phyloP scores from a whole-genome alignment of 2,329 filamentous ascomycete genomes.

The Sphaceloma murrayae region DNA sequence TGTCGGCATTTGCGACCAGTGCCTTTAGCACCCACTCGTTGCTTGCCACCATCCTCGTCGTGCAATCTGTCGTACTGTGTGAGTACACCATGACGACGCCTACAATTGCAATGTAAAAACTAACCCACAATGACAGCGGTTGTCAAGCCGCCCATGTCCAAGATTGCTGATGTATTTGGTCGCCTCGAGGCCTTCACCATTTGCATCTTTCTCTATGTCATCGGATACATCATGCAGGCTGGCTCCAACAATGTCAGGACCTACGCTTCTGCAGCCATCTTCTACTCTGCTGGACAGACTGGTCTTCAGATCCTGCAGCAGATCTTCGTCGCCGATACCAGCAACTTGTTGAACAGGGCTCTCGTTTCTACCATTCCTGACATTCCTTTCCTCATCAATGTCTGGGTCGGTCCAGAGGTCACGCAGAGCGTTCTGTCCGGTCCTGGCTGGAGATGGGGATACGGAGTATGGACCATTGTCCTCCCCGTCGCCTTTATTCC shows the following conservation, averaged over 20 bases:
- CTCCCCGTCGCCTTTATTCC: slow-evolving; percentile 48
- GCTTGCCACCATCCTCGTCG: slow-evolving; percentile 54
- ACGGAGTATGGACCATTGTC: slow-evolving; percentile 54
- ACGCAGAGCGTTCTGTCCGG: slow-evolving; percentile 39
- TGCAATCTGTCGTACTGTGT: slow-evolving; percentile 56
- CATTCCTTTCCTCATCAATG: slow-evolving; percentile 50
- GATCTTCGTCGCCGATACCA: slow-evolving; percentile 56
- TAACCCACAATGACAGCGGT: slow-evolving; percentile 35
- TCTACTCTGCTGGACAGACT: slow-evolving; percentile 52
- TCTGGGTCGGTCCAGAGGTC: slow-evolving; percentile 51
- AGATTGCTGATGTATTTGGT: slow-evolving; percentile 53
- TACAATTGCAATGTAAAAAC: not conserved
- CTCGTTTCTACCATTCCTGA: slow-evolving; percentile 51
- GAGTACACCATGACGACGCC: slow-evolving; percentile 19
- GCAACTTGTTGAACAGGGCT: slow-evolving; percentile 50
- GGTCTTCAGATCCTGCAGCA: slow-evolving; percentile 53
- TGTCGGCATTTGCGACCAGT: slow-evolving; percentile 57
- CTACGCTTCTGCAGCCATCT: slow-evolving; percentile 49
- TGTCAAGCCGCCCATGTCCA: slow-evolving; percentile 52
- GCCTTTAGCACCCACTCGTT: slow-evolving; percentile 55
- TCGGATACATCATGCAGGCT: slow-evolving; percentile 51
- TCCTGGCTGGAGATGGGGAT: slow-evolving; percentile 52
- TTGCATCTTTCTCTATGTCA: slow-evolving; percentile 44
- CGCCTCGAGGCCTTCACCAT: slow-evolving; percentile 50
- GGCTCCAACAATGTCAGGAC: slow-evolving; percentile 45